Base-by-base conservation (phyloP, 2,329 filamentous ascomycete genomes). In the Ceratocystis cacaofunesta region DNA sequence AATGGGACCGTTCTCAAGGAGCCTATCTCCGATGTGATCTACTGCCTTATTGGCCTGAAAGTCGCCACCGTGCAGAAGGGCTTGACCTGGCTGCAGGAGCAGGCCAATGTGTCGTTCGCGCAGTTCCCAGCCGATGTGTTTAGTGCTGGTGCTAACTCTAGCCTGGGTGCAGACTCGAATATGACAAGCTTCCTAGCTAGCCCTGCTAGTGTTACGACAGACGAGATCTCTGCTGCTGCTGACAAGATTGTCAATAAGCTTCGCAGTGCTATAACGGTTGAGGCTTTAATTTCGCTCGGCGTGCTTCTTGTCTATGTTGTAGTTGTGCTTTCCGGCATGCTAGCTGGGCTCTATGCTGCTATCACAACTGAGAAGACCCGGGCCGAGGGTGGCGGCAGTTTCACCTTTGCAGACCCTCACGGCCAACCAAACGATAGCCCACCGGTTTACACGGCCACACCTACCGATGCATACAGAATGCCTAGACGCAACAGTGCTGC, bases 1-100 rank as follows among this genome's bases (percentile, higher is more conserved):
- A 89, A 90, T 62, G 86, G 85, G 60, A 96, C 92, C 0, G 76
- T 92, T 52, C 85, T 96, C 55, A 82, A 90, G 69, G 83, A 86
- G 32, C 89, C 91, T 0, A 86, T 96, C 71, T 80, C 85, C 71
- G 87, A 89, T 55, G 84, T 96, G 43, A 81, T 96, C 68, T 83
- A 89, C 72, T 97, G 94, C 72, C 80, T 97, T n/a, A 84, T 97
- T 69, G 85, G 87, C 6, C 80, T 95, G 72, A 97, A 97, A 78
- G 81, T 97, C 68, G 85, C 89, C 69, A 83, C 85, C 25, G 84
- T 99, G 69, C 85, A 97, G 74, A 87, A 88, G 72, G 94, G 88
- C 12, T 80, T 97, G n/a, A 95, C 89, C 0, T 99, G 92, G 92
- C 88, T 96, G 10, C 84, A 89, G 71, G 87, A 97, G 70, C 79